Evolutionary conservation across 805 yeast genomes (phyloP).

Genomic region (Lipomyces yamadae): DNA sequence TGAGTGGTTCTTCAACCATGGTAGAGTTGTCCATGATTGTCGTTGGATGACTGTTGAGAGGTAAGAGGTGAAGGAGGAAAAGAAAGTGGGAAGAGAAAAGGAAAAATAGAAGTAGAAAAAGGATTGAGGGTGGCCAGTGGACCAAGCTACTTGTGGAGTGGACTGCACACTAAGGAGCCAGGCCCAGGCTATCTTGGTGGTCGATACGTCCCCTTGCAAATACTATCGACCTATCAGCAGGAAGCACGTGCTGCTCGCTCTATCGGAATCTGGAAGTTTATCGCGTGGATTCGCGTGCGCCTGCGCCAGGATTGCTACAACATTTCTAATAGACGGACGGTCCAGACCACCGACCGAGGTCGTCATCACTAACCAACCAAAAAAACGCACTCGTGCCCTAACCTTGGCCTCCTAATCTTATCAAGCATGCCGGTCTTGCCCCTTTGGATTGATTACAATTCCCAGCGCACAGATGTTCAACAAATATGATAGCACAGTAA

Average conservation of each 20-base stretch:
- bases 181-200: not conserved
- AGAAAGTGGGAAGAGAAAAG: conserved; percentile 5
- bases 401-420: not conserved
- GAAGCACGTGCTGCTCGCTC: conserved; percentile 3
- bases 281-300: not conserved
- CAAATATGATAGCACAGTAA: too few species aligned
- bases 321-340: conserved; percentile 1
- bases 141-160: not conserved
- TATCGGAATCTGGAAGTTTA: not conserved
- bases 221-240: not conserved
- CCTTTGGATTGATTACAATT: too few species aligned
- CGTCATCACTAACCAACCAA: too few species aligned
- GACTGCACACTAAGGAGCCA: not conserved
- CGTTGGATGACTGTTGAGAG: not conserved
- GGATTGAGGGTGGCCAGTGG: not conserved
- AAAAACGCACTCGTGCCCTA: not conserved
- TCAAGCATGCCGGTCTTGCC: too few species aligned
- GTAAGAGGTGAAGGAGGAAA: conserved; percentile 4
- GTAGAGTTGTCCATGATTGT: not conserved
- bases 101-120: not conserved
- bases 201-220: not conserved
- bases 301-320: not conserved
- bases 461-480: too few species aligned
- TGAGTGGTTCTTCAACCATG: conserved; percentile 29
- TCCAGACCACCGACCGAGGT: not conserved